Conservation (phyloP, 83 land plant species). For the Thuja plicata region DNA sequence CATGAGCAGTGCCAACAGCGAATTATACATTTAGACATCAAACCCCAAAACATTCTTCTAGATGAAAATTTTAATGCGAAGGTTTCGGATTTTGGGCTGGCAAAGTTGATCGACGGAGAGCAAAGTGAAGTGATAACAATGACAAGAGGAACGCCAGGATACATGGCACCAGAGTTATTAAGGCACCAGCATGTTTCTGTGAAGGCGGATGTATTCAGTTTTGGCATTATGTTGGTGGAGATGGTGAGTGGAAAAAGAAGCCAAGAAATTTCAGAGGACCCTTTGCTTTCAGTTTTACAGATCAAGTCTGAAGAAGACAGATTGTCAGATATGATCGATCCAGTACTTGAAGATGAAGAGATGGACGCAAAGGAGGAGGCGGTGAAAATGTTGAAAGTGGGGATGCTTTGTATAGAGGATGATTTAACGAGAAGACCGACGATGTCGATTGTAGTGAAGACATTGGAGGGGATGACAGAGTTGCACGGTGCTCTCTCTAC, state of each 20-base stretch:
- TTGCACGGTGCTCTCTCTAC: neutral
- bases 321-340: neutral
- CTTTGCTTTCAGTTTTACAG: neutral
- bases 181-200: neutral
- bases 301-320: neutral
- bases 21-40: conserved; percentile 58
- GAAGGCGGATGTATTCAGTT: conserved; percentile 22
- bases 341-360: neutral
- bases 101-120: conserved; percentile 4
- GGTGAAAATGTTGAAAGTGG: neutral
- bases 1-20: conserved; percentile 38
- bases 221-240: conserved; percentile 26
- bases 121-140: conserved; percentile 18
- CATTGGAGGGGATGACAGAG: neutral
- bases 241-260: conserved; percentile 10
- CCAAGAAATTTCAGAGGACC: neutral
- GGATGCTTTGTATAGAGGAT: neutral
- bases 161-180: conserved; percentile 21
- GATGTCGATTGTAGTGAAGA: neutral
- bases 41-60: conserved; percentile 54
- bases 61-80: conserved; percentile 30
- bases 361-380: neutral
- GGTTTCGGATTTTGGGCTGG: conserved; percentile 27
- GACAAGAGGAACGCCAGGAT: conserved; percentile 23
- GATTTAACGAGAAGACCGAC: neutral